These are phyloP conservation scores for Pleurostoma richardsiae DNA, from an alignment of 2,329 filamentous ascomycete species.

Conservation along the genomic window DNA sequence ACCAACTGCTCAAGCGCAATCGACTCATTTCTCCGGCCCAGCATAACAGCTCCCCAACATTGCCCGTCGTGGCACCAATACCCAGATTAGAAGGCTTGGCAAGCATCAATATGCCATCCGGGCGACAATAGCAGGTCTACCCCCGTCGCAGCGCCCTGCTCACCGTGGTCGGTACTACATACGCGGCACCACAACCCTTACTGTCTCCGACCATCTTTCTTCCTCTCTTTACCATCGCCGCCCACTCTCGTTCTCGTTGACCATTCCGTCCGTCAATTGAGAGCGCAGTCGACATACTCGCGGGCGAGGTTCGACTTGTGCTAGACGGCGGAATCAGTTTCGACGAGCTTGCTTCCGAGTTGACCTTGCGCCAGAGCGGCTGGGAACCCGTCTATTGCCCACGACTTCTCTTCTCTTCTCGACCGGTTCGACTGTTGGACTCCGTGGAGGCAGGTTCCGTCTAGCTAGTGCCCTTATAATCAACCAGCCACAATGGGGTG, in stretches of 20 bases:
- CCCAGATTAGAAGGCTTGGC: background rate
- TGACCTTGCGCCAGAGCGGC: conserved; percentile 2
- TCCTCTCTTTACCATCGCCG: conserved; percentile 6
- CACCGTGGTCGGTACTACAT: background rate
- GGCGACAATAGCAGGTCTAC: background rate
- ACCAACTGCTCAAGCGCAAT: background rate
- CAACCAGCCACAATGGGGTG: conserved; percentile 54
- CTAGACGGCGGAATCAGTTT: conserved; percentile 16
- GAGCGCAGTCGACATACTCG: conserved; percentile 23
- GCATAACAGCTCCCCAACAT: too few relatives aligned
- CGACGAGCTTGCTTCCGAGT: conserved; percentile 6
- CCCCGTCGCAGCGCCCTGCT: background rate
- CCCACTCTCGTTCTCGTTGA: background rate
- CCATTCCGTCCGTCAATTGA: conserved; percentile 10
- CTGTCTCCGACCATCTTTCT: conserved; percentile 4
- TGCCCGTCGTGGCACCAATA: too few relatives aligned
- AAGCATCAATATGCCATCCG: background rate
- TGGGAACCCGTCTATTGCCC: conserved; percentile 10
- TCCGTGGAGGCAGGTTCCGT: conserved; percentile 7
- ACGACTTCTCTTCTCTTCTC: conserved; percentile 8
- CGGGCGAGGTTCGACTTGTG: conserved; percentile 26
- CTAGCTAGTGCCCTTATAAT: conserved; percentile 2
- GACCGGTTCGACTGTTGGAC: conserved; percentile 14
- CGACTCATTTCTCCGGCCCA: background rate
- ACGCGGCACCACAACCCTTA: background rate